Evolutionary conservation across 2,329 filamentous ascomycete genomes (phyloP).

Genomic region (Aotearoamyces nothofagi): DNA sequence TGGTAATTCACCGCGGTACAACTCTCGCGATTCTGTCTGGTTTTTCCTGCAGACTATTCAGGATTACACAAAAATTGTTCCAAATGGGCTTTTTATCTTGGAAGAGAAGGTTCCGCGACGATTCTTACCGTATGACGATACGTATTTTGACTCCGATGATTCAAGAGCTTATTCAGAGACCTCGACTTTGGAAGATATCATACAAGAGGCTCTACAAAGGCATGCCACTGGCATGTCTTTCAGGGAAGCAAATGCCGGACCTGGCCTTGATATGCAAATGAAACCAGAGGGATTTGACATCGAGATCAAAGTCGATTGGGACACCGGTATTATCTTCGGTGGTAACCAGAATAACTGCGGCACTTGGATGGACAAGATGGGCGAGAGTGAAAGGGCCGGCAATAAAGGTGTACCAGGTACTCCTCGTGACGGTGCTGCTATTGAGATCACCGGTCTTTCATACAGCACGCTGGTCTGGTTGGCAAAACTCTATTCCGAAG

Average conservation of each 20-base stretch:
- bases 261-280: slow-evolving; percentile 85
- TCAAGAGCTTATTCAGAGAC: slow-evolving; percentile 69
- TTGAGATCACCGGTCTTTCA: slow-evolving; percentile 86
- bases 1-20: slow-evolving; percentile 79
- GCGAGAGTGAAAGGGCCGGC: slow-evolving; percentile 80
- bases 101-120: slow-evolving; percentile 66
- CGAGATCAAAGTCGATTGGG: slow-evolving; percentile 82
- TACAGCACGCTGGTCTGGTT: slow-evolving; percentile 87
- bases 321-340: slow-evolving; percentile 79
- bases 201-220: slow-evolving; percentile 85
- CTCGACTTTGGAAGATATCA: slow-evolving; percentile 74
- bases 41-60: slow-evolving; percentile 96
- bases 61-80: slow-evolving; percentile 73
- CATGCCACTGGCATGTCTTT: slow-evolving; percentile 87
- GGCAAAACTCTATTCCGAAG: slow-evolving; percentile 45
- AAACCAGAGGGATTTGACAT: slow-evolving; percentile 83
- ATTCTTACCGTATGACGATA: slow-evolving; percentile 91
- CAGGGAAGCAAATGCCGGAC: slow-evolving; percentile 85
- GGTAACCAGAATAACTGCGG: slow-evolving; percentile 92
- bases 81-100: slow-evolving; percentile 59
- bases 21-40: slow-evolving; percentile 92
- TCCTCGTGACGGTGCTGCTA: slow-evolving; percentile 86
- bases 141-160: slow-evolving; percentile 77
- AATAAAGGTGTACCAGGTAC: slow-evolving; percentile 92
- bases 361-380: slow-evolving; percentile 99